Base-by-base conservation (phyloP, 2,329 filamentous ascomycete genomes). In the Talaromyces marneffei region DNA sequence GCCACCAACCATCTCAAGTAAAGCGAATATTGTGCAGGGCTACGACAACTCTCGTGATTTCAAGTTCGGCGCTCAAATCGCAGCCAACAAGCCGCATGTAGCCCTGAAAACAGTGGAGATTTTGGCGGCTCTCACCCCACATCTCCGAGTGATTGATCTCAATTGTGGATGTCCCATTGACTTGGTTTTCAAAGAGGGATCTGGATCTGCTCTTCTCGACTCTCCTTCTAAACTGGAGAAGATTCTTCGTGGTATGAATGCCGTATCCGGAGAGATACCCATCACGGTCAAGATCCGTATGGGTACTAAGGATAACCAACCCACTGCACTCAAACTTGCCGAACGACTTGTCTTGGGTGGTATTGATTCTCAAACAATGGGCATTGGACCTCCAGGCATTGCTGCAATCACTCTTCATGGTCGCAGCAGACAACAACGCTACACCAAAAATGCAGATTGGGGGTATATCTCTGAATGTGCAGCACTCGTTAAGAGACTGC, bases 101-200 rank as follows among this genome's bases (percentile, higher is more conserved):
- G 93, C 90, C 2, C 83, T 93, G 72, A 97, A 96, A 78, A 87
- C 91, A 0, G 90, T 93, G 0, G 92, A 97, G 73, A 84, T 89
- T 3, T 79, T 99, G 52, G 87, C 88, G 4, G 82, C 83, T 31
- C 85, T 89, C 65, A 87, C 92, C 61, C 92, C 94, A 2, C 85
- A 91, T 68, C 83, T 99, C 20, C 90, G 94, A 37, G 86, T 96
- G 40, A 90, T 99, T 66, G 94, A 99, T 71, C 81, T 99, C 67
- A 99, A 99, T 79, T 97, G 93, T 69, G 94, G 94, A 48, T 99
- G 94, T 71, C 94, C 94, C 3, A 97, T 99, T 71, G 94, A 99
- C 72, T 85, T 97, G 68, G 88, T 99, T 57, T 97, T 86, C 80
- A 87, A 92, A 68, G 83, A 88, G 50, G 94, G 94, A 56, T 91